Conservation (phyloP, 2,329 filamentous ascomycete genomes). For the Sclerotinia sclerotiorum region DNA sequence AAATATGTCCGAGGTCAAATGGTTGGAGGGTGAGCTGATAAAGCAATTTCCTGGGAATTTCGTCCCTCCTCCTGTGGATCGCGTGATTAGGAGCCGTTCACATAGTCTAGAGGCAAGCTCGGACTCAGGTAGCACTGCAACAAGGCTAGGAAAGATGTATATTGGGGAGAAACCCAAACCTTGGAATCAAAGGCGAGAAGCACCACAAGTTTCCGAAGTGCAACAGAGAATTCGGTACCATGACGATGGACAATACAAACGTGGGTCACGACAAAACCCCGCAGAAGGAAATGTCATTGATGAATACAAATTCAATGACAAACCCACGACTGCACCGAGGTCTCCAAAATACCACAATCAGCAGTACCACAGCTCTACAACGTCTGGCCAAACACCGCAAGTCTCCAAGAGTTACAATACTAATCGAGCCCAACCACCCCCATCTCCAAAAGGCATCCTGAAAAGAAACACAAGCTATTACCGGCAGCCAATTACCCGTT, state of each 20-base stretch:
- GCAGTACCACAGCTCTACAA: not conserved
- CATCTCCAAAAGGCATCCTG: not conserved
- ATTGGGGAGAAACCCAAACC: not conserved
- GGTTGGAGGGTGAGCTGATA: conserved; percentile 13
- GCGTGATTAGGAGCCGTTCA: not conserved
- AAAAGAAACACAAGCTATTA: not conserved
- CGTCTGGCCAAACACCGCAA: too few relatives aligned
- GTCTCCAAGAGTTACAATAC: not conserved
- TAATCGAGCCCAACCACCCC: not conserved
- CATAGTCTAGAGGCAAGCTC: not conserved
- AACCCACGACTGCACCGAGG: not conserved
- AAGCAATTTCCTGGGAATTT: conserved; percentile 4
- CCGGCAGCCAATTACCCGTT: too few relatives aligned
- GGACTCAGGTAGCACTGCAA: not conserved
- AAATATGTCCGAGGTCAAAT: not conserved
- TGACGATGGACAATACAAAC: not conserved
- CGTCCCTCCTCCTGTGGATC: not conserved
- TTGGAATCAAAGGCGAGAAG: not conserved
- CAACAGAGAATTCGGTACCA: not conserved
- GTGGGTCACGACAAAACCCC: not conserved
- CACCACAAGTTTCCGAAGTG: not conserved
- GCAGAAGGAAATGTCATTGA: not conserved
- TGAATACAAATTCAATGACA: not conserved
- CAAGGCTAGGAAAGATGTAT: not conserved
- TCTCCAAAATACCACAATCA: not conserved